Evolutionary conservation across 2,329 filamentous ascomycete genomes (phyloP).

Genomic region (Aspergillus latus): DNA sequence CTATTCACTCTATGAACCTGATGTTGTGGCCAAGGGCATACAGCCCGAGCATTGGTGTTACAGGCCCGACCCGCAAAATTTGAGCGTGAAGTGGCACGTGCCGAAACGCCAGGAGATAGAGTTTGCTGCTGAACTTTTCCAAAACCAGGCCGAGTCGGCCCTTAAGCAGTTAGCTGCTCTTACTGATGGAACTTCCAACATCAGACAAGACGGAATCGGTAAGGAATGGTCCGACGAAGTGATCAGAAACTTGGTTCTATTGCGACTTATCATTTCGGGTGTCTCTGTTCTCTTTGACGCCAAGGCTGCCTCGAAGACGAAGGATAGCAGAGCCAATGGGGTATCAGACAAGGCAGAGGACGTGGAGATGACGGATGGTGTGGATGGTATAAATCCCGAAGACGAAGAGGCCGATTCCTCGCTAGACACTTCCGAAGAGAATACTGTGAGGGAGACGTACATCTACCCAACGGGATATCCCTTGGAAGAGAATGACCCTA

Average conservation of each 20-base stretch:
- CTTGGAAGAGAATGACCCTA: slow-evolving; percentile 61
- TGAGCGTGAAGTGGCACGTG: slow-evolving; percentile 89
- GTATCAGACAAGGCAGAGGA: slow-evolving; percentile 42
- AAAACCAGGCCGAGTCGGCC: slow-evolving; percentile 76
- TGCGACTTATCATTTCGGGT: slow-evolving; percentile 86
- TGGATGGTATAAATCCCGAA: slow-evolving; percentile 41
- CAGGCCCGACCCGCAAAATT: slow-evolving; percentile 67
- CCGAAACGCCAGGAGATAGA: slow-evolving; percentile 76
- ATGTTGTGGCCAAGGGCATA: slow-evolving; percentile 68
- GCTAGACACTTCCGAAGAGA: slow-evolving; percentile 59
- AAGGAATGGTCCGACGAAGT: slow-evolving; percentile 99
- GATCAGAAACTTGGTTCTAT: slow-evolving; percentile 80
- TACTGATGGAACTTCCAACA: slow-evolving; percentile 74
- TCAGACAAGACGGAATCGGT: slow-evolving; percentile 90
- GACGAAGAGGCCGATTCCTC: slow-evolving; percentile 50
- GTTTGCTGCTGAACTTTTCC: slow-evolving; percentile 87
- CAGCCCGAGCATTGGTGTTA: slow-evolving; percentile 82
- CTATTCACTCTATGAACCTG: slow-evolving; percentile 81
- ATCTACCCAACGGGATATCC: slow-evolving; percentile 86
- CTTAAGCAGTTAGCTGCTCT: slow-evolving; percentile 72
- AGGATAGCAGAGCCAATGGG: slow-evolving; percentile 38
- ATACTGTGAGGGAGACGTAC: slow-evolving; percentile 74
- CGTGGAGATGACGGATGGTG: slow-evolving; percentile 48
- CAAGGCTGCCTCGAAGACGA: slow-evolving; percentile 62
- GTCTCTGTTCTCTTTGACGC: slow-evolving; percentile 88